Conservation (phyloP, 768 basidiomycete genomes). For the Pleurotus tuoliensis region DNA sequence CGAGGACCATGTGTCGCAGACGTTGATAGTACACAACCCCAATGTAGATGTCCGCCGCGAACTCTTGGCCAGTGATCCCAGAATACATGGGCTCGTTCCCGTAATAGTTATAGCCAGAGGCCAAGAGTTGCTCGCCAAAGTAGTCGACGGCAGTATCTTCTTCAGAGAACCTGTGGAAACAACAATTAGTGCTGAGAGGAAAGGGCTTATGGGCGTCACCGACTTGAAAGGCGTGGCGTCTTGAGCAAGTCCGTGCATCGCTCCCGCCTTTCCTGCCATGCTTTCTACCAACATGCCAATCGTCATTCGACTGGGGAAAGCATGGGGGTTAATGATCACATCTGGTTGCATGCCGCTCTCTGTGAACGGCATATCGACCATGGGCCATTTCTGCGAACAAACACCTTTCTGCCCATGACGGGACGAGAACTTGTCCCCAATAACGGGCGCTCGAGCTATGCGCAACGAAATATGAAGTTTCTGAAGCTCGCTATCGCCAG, state of each 20-base stretch:
- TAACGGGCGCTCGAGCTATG: constrained; percentile 92
- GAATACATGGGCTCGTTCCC: constrained; percentile 99
- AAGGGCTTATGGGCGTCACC: constrained; percentile 22
- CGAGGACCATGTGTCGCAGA: constrained; percentile 97
- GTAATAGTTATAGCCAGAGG: constrained; percentile 97
- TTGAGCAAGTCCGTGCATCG: constrained; percentile 97
- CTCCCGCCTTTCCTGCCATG: constrained; percentile 98
- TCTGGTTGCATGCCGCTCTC: constrained; percentile 99
- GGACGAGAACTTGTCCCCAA: constrained; percentile 99
- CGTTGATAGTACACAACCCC: constrained; percentile 99
- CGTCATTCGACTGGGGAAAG: constrained; percentile 99
- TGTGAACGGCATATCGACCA: constrained; percentile 97
- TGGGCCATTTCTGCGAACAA: constrained; percentile 98
- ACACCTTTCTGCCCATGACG: constrained; percentile 99
- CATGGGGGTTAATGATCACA: constrained; percentile 99
- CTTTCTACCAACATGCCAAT: constrained; percentile 99
- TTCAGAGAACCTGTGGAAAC: constrained; percentile 75
- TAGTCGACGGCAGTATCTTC: constrained; percentile 96
- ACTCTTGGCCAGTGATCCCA: constrained; percentile 97
- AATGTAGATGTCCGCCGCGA: constrained; percentile 97
- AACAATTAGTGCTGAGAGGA: constrained; percentile 10
- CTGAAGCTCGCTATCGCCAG: constrained; percentile 83
- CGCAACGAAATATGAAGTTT: constrained; percentile 92
- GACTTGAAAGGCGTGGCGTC: constrained; percentile 98
- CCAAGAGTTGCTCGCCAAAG: constrained; percentile 91